Evolutionary conservation across 2,329 filamentous ascomycete genomes (phyloP).

Genomic region (Coleophoma eucalyptorum): DNA sequence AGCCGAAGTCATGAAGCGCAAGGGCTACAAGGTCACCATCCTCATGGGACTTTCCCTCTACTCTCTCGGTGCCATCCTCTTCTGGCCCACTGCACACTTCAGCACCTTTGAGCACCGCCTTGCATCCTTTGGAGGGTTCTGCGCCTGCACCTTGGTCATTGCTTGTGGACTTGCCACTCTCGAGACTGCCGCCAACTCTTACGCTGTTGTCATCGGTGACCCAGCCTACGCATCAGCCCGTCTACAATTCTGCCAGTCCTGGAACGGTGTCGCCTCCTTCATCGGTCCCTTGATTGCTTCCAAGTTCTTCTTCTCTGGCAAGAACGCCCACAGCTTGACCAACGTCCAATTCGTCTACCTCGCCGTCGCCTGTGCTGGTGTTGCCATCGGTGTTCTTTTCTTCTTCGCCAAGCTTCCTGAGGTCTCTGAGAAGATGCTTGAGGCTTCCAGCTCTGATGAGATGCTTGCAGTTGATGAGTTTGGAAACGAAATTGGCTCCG

Average conservation of each 20-base stretch:
- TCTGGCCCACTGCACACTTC: conserved; percentile 78
- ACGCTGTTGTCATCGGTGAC: conserved; percentile 66
- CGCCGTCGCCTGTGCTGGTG: conserved; percentile 72
- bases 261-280: conserved; percentile 72
- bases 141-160: conserved; percentile 68
- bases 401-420: conserved; percentile 63
- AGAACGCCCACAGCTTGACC: conserved; percentile 62
- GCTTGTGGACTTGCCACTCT: conserved; percentile 73
- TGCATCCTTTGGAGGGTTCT: conserved; percentile 74
- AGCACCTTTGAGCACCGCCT: conserved; percentile 43
- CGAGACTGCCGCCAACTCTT: conserved; percentile 77
- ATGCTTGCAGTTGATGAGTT: conserved; percentile 51
- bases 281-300: conserved; percentile 71
- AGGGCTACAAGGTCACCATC: conserved; percentile 75
- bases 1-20: conserved; percentile 66
- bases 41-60: conserved; percentile 73
- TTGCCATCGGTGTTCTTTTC: conserved; percentile 62
- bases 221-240: conserved; percentile 69
- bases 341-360: conserved; percentile 83
- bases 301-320: conserved; percentile 63
- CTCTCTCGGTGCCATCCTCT: conserved; percentile 71
- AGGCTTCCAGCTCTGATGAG: conserved; percentile 38
- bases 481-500: conserved; percentile 35
- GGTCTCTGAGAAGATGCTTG: conserved; percentile 41
- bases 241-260: conserved; percentile 69